These are phyloP conservation scores for Recurvomyces mirabilis DNA, from an alignment of 495 filamentous ascomycete genomes.

Conservation along the genomic window DNA sequence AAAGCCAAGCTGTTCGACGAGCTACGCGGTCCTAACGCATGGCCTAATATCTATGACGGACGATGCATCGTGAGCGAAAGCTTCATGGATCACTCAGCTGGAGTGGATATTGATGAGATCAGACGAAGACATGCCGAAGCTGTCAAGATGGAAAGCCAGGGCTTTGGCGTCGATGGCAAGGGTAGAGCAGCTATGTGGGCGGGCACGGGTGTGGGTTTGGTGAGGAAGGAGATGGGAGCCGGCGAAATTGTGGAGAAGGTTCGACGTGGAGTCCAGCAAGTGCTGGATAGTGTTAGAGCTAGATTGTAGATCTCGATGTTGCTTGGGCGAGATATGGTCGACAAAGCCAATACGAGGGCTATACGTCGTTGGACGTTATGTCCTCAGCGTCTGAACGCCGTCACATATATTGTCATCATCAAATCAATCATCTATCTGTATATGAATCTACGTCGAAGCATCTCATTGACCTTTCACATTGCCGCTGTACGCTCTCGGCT, in stretches of 20 bases:
- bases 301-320: background rate
- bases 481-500: slow-evolving; percentile 6
- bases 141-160: slow-evolving; percentile 33
- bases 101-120: slow-evolving; percentile 46
- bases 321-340: background rate
- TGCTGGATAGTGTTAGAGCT: background rate
- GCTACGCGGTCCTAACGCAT: slow-evolving; percentile 50
- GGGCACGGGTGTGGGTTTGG: slow-evolving; percentile 42
- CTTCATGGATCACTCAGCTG: slow-evolving; percentile 45
- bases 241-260: slow-evolving; percentile 37
- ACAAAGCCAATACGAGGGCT: background rate
- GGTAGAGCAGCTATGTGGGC: slow-evolving; percentile 65
- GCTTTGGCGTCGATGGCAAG: slow-evolving; percentile 46
- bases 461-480: slow-evolving; percentile 7
- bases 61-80: slow-evolving; percentile 53
- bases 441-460: background rate
- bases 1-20: slow-evolving; percentile 59
- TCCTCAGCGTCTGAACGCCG: too few relatives aligned
- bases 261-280: slow-evolving; percentile 21
- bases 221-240: slow-evolving; percentile 36
- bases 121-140: slow-evolving; percentile 48
- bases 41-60: slow-evolving; percentile 54
- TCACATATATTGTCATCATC: background rate
- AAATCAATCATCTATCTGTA: slow-evolving; percentile 6
- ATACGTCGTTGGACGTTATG: too few relatives aligned